Base-by-base conservation (phyloP, 441 rosid species). In the Heliophila coronopifolia region DNA sequence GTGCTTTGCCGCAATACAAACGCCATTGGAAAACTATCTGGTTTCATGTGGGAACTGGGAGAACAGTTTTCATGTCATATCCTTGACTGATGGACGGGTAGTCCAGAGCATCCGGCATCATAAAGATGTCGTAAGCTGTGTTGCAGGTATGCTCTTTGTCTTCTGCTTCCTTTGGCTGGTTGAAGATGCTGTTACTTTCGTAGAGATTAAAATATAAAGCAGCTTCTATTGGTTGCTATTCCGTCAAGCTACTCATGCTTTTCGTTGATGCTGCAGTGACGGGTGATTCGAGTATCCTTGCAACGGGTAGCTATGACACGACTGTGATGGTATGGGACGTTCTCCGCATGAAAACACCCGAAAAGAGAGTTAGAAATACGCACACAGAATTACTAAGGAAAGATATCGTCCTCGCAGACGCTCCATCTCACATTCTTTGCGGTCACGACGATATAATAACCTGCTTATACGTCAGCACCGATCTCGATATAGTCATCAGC, bases 21-120 rank as follows among this genome's bases (percentile, higher is more conserved):
- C 84, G 23, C 85, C 88, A 31, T 39, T 64, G 24, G 99, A 86
- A 72, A 88, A 79, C 58, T 84, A 83, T 68, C 61, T 92, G 67
- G 77, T 92, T 65, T 81, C 97, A 14, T 92, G 99, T 73, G 95
- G 99, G 58, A 92, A 83, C 66, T 92, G 99, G 99, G 99, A 92
- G 71, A 92, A 88, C 60, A 88, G 99, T 63, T 92, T 92, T 68
- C 94, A 93, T 70, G 82, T 88, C 60, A 77, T 77, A 65, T 89
- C 99, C 45, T 70, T 88, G 63, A 77, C 54, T 74, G 94, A 88
- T 74, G 97, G 99, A 67, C 84, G 90, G 63, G 75, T 86, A 70
- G 94, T 93, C 70, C 99, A 93, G 73, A 88, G 95, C 72, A 72
- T 84, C 72, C 84, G 96, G 48, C 99, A 86, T 39, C 99, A 93